These are phyloP conservation scores for Penicillium chermesinum DNA, from an alignment of 495 filamentous ascomycete species.

Conservation along the genomic window DNA sequence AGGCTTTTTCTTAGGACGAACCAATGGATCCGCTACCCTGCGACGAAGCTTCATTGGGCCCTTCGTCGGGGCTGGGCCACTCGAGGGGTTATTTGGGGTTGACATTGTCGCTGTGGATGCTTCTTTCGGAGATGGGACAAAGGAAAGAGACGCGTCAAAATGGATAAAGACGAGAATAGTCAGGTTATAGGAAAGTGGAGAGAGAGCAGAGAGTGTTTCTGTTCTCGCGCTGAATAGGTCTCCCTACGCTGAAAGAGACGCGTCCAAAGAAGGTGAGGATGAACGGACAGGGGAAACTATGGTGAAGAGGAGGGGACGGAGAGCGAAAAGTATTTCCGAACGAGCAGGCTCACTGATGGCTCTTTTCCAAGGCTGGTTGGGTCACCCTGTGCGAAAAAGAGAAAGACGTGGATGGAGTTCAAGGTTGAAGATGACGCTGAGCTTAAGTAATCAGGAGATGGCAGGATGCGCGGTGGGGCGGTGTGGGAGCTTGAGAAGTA, in stretches of 20 bases:
- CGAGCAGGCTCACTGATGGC: neutral
- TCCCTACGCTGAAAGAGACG: too few species aligned
- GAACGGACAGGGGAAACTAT: too few species aligned
- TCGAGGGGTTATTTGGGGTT: slow-evolving; percentile 31
- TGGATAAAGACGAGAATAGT: neutral
- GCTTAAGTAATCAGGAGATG: too few species aligned
- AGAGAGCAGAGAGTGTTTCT: neutral
- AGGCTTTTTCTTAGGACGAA: slow-evolving; percentile 55
- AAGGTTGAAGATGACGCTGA: too few species aligned
- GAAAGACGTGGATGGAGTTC: too few species aligned
- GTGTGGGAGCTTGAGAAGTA: too few species aligned
- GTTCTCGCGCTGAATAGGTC: too few species aligned
- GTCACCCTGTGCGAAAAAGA: neutral
- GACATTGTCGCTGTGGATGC: slow-evolving; percentile 22
- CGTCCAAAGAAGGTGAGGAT: too few species aligned
- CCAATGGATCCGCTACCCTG: slow-evolving; percentile 60
- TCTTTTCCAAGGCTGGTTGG: neutral
- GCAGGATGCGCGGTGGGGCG: too few species aligned
- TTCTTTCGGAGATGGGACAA: neutral
- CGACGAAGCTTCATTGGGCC: slow-evolving; percentile 36
- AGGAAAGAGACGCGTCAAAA: neutral
- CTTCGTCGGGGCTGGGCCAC: slow-evolving; percentile 26
- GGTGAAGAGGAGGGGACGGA: neutral
- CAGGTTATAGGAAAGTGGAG: neutral
- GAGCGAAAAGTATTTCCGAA: neutral